phyloP scores from a whole-genome alignment of 1,139 yeast genomes.

The Spathaspora jeffriesii region DNA sequence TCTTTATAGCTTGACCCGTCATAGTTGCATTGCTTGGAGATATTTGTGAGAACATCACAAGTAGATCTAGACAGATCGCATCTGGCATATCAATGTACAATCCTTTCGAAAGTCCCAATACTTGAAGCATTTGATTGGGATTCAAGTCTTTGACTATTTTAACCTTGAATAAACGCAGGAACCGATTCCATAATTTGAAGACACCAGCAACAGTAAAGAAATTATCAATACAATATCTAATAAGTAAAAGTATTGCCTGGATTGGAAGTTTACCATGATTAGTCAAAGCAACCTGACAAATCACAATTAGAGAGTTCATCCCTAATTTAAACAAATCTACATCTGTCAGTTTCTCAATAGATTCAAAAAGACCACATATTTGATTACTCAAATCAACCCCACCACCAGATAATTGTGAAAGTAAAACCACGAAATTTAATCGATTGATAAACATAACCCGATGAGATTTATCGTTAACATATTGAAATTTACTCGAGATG shows the following conservation, averaged over 20 bases:
- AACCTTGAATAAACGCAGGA: constrained; percentile 1
- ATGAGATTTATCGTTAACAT: constrained; percentile 24
- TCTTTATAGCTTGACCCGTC: neutral
- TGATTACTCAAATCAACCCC: constrained; percentile 31
- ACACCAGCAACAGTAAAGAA: constrained; percentile 19
- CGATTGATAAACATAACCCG: constrained; percentile 38
- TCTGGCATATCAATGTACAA: constrained; percentile 8
- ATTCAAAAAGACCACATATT: constrained; percentile 25
- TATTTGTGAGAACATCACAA: constrained; percentile 5
- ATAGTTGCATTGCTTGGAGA: neutral
- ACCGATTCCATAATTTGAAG: constrained; percentile 17
- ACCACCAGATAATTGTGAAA: constrained; percentile 32
- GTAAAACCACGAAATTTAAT: constrained; percentile 34
- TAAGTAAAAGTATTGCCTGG: constrained; percentile 18
- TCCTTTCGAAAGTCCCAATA: constrained; percentile 6
- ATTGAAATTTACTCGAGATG: constrained; percentile 37
- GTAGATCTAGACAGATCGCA: constrained; percentile 6
- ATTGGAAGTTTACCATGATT: constrained; percentile 20
- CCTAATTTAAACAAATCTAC: constrained; percentile 25
- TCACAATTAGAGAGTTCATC: constrained; percentile 20
- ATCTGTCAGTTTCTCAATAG: constrained; percentile 25
- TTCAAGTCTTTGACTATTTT: constrained; percentile 1
- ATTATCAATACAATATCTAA: constrained; percentile 12
- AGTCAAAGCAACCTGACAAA: constrained; percentile 18
- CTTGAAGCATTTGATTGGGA: constrained; percentile 5